phyloP scores from a whole-genome alignment of 1,139 yeast genomes.

The Candida glucosophila region DNA sequence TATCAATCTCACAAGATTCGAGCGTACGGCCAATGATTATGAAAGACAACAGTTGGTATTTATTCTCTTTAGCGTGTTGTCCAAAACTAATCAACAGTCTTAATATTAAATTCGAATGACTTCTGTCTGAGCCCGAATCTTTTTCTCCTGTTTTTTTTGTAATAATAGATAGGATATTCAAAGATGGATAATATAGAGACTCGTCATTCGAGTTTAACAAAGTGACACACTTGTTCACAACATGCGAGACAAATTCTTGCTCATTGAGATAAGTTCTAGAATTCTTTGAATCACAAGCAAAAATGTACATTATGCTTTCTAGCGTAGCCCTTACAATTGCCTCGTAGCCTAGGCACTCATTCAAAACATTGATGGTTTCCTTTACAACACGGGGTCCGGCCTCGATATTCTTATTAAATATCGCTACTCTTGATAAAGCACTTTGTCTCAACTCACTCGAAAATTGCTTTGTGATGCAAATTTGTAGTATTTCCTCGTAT shows the following conservation, averaged over 20 bases:
- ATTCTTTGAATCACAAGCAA: slow-evolving; percentile 8
- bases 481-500: slow-evolving; percentile 18
- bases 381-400: slow-evolving; percentile 7
- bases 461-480: slow-evolving; percentile 29
- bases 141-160: slow-evolving; percentile 2
- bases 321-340: slow-evolving; percentile 26
- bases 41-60: slow-evolving; percentile 4
- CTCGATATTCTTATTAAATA: slow-evolving; percentile 12
- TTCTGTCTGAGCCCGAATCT: too few relatives aligned
- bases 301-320: slow-evolving; percentile 19
- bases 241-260: slow-evolving; percentile 5
- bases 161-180: slow-evolving; percentile 14
- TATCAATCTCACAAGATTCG: slow-evolving; percentile 3
- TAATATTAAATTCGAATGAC: too few relatives aligned
- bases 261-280: slow-evolving; percentile 10
- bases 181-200: slow-evolving; percentile 14
- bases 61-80: slow-evolving; percentile 2
- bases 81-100: background rate
- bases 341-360: slow-evolving; percentile 24
- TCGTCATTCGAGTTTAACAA: slow-evolving; percentile 20
- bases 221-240: slow-evolving; percentile 10
- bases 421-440: slow-evolving; percentile 31
- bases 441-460: slow-evolving; percentile 46
- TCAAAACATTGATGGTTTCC: slow-evolving; percentile 11
- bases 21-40: slow-evolving; percentile 4